phyloP scores from a whole-genome alignment of 192 early-diverging fungal species.

The Linnemannia exigua region DNA sequence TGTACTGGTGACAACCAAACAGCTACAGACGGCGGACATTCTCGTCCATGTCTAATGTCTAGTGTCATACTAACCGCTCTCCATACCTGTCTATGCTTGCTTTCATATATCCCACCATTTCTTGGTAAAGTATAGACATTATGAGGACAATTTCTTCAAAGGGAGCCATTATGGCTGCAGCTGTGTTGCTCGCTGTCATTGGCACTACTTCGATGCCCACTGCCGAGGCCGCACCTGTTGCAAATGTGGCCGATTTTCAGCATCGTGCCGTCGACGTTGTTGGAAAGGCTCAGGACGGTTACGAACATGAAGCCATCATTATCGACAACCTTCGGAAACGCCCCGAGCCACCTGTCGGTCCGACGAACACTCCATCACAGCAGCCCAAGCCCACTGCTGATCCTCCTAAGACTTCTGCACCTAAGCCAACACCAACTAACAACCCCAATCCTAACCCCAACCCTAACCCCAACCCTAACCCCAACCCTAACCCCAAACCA shows the following conservation, averaged over 20 bases:
- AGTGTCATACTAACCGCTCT: constrained; percentile 1
- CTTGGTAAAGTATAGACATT: not conserved
- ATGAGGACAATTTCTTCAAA: constrained; percentile 33
- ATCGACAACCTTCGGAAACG: constrained; percentile 8
- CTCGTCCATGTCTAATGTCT: not conserved
- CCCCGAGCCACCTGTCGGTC: not conserved
- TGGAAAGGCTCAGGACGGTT: not conserved
- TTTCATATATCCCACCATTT: not conserved
- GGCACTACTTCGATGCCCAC: constrained; percentile 16
- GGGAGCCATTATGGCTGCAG: constrained; percentile 19
- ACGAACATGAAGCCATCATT: not conserved
- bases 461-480: not conserved
- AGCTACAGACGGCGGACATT: not conserved
- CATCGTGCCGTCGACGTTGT: not conserved
- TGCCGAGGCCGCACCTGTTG: constrained; percentile 22
- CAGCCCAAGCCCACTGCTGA: not conserved
- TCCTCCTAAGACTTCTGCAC: not conserved
- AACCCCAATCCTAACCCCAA: not conserved
- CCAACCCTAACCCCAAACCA: not conserved
- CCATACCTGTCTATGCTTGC: not conserved
- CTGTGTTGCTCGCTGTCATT: constrained; percentile 25
- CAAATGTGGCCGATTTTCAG: not conserved
- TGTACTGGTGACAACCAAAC: not conserved
- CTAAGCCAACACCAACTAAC: not conserved
- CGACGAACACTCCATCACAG: too few relatives aligned